Percentiles rank a stretch among this genome's conserved stretches.
Evolutionary conservation across 2,329 filamentous ascomycete genomes (phyloP).

Genomic region (Epichloe elymi): DNA sequence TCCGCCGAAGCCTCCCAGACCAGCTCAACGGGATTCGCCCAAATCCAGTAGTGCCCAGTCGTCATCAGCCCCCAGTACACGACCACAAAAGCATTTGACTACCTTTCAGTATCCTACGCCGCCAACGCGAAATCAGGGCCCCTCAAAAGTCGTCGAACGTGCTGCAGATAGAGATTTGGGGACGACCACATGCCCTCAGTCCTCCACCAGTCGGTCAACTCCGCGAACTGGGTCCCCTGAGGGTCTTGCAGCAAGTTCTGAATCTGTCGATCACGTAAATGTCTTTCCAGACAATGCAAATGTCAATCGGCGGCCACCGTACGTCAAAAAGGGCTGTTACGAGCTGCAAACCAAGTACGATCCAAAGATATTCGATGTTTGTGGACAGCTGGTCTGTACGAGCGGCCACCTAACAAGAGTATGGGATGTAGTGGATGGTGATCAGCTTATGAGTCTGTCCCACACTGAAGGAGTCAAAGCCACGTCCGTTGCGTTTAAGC

Average conservation of each 20-base stretch:
- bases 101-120: constrained; percentile 17
- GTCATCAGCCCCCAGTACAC: constrained; percentile 13
- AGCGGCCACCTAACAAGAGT: constrained; percentile 77
- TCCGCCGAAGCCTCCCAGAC: constrained; percentile 33
- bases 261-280: constrained; percentile 36
- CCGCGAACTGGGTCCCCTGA: constrained; percentile 6
- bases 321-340: constrained; percentile 54
- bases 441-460: constrained; percentile 64
- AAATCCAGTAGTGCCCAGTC: constrained; percentile 9
- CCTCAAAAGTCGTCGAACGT: constrained; percentile 24
- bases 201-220: constrained; percentile 3
- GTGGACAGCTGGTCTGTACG: constrained; percentile 76
- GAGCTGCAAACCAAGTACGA: constrained; percentile 82
- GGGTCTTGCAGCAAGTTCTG: constrained; percentile 17
- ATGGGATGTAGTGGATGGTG: constrained; percentile 75
- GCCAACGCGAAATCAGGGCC: constrained; percentile 17
- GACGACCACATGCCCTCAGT: constrained; percentile 5
- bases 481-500: constrained; percentile 74
- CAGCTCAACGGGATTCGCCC: constrained; percentile 16
- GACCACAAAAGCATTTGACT: constrained; percentile 13
- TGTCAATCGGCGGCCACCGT: constrained; percentile 72
- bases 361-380: constrained; percentile 73
- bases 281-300: constrained; percentile 76
- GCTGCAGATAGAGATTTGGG: constrained; percentile 13
- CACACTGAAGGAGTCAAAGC: constrained; percentile 79